These are phyloP conservation scores for Phlebiopsis flavidoalba DNA, from an alignment of 768 basidiomycete species.

Conservation along the genomic window DNA sequence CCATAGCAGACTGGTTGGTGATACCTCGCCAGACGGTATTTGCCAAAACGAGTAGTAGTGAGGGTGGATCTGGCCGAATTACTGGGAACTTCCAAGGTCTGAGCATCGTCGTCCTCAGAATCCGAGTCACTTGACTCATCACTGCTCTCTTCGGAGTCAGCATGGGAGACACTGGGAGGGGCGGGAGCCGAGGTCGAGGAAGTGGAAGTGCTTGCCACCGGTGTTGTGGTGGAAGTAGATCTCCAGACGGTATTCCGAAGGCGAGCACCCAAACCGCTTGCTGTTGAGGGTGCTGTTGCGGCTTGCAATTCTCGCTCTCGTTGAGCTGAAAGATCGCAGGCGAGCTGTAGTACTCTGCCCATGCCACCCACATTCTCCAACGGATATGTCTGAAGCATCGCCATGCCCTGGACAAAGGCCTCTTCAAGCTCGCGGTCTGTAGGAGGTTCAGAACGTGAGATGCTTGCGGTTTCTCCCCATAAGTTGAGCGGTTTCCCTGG, in stretches of 20 bases:
- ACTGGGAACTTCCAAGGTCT: slow-evolving; percentile 2
- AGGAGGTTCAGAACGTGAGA: slow-evolving; percentile 37
- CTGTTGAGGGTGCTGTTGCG: slow-evolving; percentile 24
- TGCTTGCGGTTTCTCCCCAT: slow-evolving; percentile 45
- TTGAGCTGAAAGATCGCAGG: slow-evolving; percentile 52
- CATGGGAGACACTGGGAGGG: not conserved
- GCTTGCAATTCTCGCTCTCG: slow-evolving; percentile 36
- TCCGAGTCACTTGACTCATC: slow-evolving; percentile 26
- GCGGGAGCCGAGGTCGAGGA: not conserved
- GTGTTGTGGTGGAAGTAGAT: slow-evolving; percentile 21
- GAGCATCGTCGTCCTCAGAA: slow-evolving; percentile 22
- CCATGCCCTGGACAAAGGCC: slow-evolving; percentile 61
- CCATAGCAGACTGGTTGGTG: slow-evolving; percentile 72
- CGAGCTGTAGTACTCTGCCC: slow-evolving; percentile 64
- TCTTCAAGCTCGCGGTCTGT: slow-evolving; percentile 52
- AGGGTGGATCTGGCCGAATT: slow-evolving; percentile 26
- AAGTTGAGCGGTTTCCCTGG: slow-evolving; percentile 39
- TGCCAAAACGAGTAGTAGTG: slow-evolving; percentile 45
- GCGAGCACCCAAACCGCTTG: slow-evolving; percentile 46
- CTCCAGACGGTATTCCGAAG: slow-evolving; percentile 64
- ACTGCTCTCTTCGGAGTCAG: slow-evolving; percentile 14
- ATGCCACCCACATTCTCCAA: slow-evolving; percentile 62
- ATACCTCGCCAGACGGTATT: slow-evolving; percentile 73
- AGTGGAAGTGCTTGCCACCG: not conserved
- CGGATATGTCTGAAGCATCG: slow-evolving; percentile 62